Evolutionary conservation across 257 asterid genomes (phyloP).

Genomic region (Nicotiana noctiflora): DNA sequence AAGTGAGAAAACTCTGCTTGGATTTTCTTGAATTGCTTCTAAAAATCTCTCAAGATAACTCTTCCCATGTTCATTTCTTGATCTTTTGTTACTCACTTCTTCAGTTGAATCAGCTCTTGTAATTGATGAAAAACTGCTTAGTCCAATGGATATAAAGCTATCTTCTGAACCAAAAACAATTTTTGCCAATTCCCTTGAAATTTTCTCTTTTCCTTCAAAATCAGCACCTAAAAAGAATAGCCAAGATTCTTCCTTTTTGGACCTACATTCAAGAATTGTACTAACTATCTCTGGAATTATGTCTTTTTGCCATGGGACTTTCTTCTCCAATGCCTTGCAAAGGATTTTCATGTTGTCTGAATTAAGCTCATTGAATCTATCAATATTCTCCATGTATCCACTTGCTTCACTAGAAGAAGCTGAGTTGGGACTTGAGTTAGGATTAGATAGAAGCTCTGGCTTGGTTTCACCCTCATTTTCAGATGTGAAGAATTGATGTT

Average conservation of each 20-base stretch:
- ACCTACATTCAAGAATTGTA: conserved; percentile 56
- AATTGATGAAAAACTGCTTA: conserved; percentile 37
- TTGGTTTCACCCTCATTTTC: conserved; percentile 28
- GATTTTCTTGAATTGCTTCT: conserved; percentile 51
- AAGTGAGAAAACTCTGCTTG: conserved; percentile 58
- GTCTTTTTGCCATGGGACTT: conserved; percentile 58
- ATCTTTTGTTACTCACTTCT: conserved; percentile 42
- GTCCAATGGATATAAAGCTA: conserved; percentile 31
- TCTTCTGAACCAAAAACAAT: conserved; percentile 51
- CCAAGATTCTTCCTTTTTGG: conserved; percentile 52
- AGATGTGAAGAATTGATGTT: conserved; percentile 33
- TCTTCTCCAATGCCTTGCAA: conserved; percentile 45
- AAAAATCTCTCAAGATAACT: conserved; percentile 52
- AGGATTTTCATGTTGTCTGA: conserved; percentile 36
- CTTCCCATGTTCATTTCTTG: conserved; percentile 50
- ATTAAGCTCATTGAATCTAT: conserved; percentile 32
- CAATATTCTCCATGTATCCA: conserved; percentile 27
- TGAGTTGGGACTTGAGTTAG: conserved; percentile 90
- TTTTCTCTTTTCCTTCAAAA: conserved; percentile 48
- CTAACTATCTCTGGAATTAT: conserved; percentile 37
- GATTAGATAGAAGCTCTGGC: conserved; percentile 80
- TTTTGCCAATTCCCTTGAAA: conserved; percentile 59
- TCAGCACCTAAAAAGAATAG: conserved; percentile 60
- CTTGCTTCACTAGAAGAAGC: conserved; percentile 96
- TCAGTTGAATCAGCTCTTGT: conserved; percentile 21